Evolutionary conservation across 805 yeast genomes (phyloP).

Genomic region (Vanderwaltozyma polyspora): DNA sequence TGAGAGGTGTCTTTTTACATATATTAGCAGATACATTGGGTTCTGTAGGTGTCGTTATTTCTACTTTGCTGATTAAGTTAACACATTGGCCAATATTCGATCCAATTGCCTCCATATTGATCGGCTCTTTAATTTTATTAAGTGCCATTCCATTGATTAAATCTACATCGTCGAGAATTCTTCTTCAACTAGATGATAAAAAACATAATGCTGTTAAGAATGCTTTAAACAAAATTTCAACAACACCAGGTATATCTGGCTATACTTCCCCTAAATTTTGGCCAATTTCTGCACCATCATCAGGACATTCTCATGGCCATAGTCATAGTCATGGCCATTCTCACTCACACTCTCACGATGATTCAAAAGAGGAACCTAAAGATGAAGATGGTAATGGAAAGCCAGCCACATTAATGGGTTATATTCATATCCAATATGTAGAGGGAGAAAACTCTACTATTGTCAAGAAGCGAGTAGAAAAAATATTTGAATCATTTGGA

Average conservation of each 20-base stretch:
- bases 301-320: slow-evolving; percentile 20
- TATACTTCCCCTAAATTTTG: slow-evolving; percentile 88
- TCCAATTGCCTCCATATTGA: slow-evolving; percentile 82
- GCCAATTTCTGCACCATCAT: slow-evolving; percentile 39
- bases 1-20: slow-evolving; percentile 91
- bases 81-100: slow-evolving; percentile 70
- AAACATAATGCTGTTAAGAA: slow-evolving; percentile 56
- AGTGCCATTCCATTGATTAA: slow-evolving; percentile 79
- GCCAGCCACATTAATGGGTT: slow-evolving; percentile 46
- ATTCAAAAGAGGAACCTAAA: slow-evolving; percentile 8
- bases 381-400: slow-evolving; percentile 24
- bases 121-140: slow-evolving; percentile 65
- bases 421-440: slow-evolving; percentile 64
- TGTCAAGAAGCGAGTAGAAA: slow-evolving; percentile 50
- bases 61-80: slow-evolving; percentile 64
- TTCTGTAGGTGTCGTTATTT: slow-evolving; percentile 90
- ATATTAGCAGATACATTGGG: slow-evolving; percentile 93
- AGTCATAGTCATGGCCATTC: slow-evolving; percentile 17
- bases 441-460: slow-evolving; percentile 54
- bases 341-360: slow-evolving; percentile 27
- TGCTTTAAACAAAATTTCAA: slow-evolving; percentile 54
- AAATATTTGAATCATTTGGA: slow-evolving; percentile 37
- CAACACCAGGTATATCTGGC: slow-evolving; percentile 69
- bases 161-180: slow-evolving; percentile 63
- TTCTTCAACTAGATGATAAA: slow-evolving; percentile 47